Percentiles rank a stretch among this genome's conserved stretches.
Conservation (phyloP, 164 flowering plant species). For the Dillenia turbinata region DNA sequence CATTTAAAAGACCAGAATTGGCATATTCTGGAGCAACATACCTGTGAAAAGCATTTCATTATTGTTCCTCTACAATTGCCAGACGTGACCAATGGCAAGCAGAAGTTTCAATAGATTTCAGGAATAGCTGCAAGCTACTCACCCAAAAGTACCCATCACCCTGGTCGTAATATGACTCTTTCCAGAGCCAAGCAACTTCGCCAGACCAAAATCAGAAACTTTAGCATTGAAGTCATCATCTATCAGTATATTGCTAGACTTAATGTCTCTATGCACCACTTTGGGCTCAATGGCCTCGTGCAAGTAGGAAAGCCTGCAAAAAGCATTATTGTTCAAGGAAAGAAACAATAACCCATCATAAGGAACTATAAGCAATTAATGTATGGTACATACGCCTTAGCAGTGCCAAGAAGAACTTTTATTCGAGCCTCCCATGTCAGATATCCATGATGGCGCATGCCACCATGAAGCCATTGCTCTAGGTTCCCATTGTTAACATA, state of each 20-base stretch:
- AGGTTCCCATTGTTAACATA: slow-evolving; percentile 85
- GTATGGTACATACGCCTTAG: slow-evolving; percentile 66
- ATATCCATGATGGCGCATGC: slow-evolving; percentile 68
- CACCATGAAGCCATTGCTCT: slow-evolving; percentile 93
- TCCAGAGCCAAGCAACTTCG: slow-evolving; percentile 84
- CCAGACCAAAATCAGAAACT: slow-evolving; percentile 90
- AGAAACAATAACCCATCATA: not conserved
- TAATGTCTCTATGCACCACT: slow-evolving; percentile 88
- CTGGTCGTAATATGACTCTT: slow-evolving; percentile 83
- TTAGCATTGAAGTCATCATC: slow-evolving; percentile 82
- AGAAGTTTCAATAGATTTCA: no score
- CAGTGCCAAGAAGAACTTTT: slow-evolving; percentile 82
- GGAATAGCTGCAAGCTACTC: slow-evolving; percentile 5
- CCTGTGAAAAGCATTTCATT: slow-evolving; percentile 26
- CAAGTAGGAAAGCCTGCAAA: slow-evolving; percentile 76
- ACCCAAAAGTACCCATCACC: slow-evolving; percentile 99
- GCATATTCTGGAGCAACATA: slow-evolving; percentile 97
- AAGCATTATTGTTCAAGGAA: slow-evolving; percentile 5
- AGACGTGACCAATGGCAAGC: no score
- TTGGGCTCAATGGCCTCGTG: slow-evolving; percentile 94
- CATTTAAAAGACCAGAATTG: slow-evolving; percentile 78
- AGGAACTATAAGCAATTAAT: not conserved
- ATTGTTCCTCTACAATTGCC: not conserved
- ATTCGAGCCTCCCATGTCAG: slow-evolving; percentile 93
- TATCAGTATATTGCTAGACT: slow-evolving; percentile 85